phyloP scores from a whole-genome alignment of 768 basidiomycete genomes.

The Pleurotus tuber-regium region DNA sequence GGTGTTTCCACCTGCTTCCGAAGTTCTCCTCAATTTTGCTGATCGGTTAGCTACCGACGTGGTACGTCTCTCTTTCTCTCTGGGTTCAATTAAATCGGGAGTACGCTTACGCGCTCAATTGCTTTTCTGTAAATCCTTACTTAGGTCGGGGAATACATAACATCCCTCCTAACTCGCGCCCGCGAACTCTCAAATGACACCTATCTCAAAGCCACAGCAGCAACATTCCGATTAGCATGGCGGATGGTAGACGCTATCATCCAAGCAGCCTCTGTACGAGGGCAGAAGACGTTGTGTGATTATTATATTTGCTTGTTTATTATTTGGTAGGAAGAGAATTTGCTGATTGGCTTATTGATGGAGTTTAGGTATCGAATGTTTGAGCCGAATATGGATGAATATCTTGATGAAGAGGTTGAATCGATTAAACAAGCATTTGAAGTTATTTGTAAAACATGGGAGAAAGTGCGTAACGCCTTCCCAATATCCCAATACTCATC shows the following conservation, averaged over 20 bases:
- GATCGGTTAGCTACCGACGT: conserved; percentile 86
- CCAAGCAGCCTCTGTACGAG: conserved; percentile 47
- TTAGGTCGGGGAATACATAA: conserved; percentile 86
- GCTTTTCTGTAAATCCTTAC: no score
- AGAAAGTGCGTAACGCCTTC: conserved; percentile 69
- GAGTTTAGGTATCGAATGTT: conserved; percentile 93
- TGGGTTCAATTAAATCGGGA: no score
- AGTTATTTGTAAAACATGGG: conserved; percentile 77
- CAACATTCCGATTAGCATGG: conserved; percentile 87
- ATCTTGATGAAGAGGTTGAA: conserved; percentile 92
- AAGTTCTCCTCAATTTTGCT: conserved; percentile 78
- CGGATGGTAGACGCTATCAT: conserved; percentile 78
- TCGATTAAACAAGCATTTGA: conserved; percentile 73
- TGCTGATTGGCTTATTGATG: no score
- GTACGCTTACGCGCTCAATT: no score
- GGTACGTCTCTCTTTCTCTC: no score
- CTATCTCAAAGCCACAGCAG: conserved; percentile 85
- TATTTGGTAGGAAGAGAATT: no score
- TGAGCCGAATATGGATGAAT: conserved; percentile 96
- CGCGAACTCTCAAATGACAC: conserved; percentile 67
- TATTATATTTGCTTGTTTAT: no score
- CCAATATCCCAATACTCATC: conserved; percentile 16
- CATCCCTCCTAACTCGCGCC: conserved; percentile 71
- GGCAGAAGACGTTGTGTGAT: conserved; percentile 85
- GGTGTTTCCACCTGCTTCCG: conserved; percentile 80